Conservation (phyloP, 108 stramenopile species). For the Skeletonema menzelii region DNA sequence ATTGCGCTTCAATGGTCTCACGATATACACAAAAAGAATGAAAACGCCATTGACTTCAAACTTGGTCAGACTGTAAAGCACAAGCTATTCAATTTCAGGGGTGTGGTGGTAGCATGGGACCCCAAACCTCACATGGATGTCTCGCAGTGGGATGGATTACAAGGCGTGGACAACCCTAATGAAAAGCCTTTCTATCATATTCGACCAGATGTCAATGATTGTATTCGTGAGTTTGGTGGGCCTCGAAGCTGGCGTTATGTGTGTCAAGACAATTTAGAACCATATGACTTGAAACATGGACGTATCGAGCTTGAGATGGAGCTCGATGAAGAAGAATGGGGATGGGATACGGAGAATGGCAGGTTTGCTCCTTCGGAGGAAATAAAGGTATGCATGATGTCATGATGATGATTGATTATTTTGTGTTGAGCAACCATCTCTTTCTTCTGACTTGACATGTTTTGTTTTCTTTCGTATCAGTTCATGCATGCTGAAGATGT, state of each 20-base stretch:
- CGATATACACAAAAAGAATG: constrained; percentile 40
- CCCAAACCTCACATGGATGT: constrained; percentile 69
- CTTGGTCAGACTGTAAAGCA: constrained; percentile 75
- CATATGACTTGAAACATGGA: constrained; percentile 38
- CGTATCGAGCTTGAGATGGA: constrained; percentile 63
- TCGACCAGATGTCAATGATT: constrained; percentile 68
- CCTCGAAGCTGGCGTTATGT: constrained; percentile 73
- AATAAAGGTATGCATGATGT: constrained; percentile 34
- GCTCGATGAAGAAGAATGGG: constrained; percentile 57
- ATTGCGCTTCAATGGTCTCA: constrained; percentile 55
- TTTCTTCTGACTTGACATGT: not conserved
- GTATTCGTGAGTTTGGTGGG: constrained; percentile 66
- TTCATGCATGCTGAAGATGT: constrained; percentile 63
- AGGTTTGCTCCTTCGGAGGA: constrained; percentile 48
- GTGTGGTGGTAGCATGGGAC: constrained; percentile 79
- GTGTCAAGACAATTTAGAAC: constrained; percentile 74
- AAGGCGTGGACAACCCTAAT: constrained; percentile 62
- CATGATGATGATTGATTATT: not conserved
- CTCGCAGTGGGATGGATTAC: constrained; percentile 76
- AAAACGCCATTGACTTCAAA: constrained; percentile 45
- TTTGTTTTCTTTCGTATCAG: not conserved
- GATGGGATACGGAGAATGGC: constrained; percentile 24
- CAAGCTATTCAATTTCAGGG: constrained; percentile 75
- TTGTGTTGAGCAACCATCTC: not conserved
- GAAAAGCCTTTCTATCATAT: constrained; percentile 81